These are phyloP conservation scores for Pelargonium nanum DNA, from an alignment of 345 rosid species.

Conservation along the genomic window DNA sequence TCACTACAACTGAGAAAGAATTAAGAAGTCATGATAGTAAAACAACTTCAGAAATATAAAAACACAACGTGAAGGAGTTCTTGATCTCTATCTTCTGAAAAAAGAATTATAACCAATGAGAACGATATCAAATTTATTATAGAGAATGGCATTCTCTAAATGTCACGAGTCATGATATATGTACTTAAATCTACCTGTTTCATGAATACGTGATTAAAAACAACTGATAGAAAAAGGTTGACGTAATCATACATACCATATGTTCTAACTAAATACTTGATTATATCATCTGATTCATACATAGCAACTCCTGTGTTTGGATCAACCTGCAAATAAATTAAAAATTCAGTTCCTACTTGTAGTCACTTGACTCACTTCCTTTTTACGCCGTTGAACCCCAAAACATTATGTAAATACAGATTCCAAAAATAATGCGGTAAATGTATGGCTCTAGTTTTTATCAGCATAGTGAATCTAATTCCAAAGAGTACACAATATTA, in stretches of 20 bases:
- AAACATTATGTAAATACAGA: no score
- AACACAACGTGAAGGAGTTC: background rate
- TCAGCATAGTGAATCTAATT: no score
- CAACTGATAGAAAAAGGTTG: slow-evolving; percentile 1
- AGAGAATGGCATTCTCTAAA: background rate
- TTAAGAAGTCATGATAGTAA: background rate
- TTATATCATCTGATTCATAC: slow-evolving; percentile 91
- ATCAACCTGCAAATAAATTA: slow-evolving; percentile 49
- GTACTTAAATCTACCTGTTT: background rate
- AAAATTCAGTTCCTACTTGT: slow-evolving; percentile 6
- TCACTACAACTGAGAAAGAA: background rate
- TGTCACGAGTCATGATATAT: background rate
- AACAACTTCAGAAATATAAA: background rate
- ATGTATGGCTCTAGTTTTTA: no score
- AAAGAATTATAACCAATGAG: background rate
- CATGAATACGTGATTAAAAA: background rate
- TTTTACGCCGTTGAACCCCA: no score
- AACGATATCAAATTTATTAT: background rate
- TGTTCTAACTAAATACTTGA: slow-evolving; percentile 67
- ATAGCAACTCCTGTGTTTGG: slow-evolving; percentile 84
- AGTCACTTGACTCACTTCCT: slow-evolving; percentile 2
- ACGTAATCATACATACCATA: slow-evolving; percentile 43
- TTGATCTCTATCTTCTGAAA: background rate
- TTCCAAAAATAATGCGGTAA: no score
- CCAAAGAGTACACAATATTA: no score